Percentiles rank a stretch among this genome's conserved stretches.
Evolutionary conservation across 805 yeast species (phyloP).

Genomic region (Candida hispaniensis): DNA sequence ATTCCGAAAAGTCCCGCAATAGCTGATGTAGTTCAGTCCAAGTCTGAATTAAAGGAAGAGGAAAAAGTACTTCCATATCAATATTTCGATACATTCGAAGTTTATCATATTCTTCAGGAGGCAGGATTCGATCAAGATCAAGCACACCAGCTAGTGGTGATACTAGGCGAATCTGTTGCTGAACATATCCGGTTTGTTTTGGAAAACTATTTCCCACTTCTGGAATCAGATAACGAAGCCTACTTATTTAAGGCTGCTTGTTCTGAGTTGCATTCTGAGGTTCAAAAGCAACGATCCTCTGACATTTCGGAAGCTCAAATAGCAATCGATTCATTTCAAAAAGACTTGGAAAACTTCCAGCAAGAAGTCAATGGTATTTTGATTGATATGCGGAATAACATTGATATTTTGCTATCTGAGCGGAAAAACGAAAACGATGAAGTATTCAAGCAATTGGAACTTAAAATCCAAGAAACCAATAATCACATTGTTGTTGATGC

Average conservation of each 20-base stretch:
- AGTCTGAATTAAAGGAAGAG: conserved; percentile 11
- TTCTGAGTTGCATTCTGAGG: conserved; percentile 71
- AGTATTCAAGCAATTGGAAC: conserved; percentile 54
- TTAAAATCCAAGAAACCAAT: conserved; percentile 68
- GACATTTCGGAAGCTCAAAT: conserved; percentile 58
- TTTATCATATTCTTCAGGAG: conserved; percentile 41
- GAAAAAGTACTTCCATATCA: conserved; percentile 20
- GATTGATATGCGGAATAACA: conserved; percentile 56
- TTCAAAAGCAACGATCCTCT: conserved; percentile 57
- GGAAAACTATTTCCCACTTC: conserved; percentile 33
- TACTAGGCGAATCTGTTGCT: conserved; percentile 31
- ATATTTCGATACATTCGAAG: conserved; percentile 51
- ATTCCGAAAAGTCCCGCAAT: no score
- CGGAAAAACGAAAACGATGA: conserved; percentile 77
- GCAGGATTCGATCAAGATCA: conserved; percentile 56
- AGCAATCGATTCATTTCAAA: conserved; percentile 55
- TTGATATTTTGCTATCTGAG: conserved; percentile 74
- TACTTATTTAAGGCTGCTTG: conserved; percentile 89
- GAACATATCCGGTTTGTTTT: conserved; percentile 28
- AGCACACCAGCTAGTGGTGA: conserved; percentile 45
- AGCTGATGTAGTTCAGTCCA: no score
- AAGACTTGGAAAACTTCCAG: conserved; percentile 59
- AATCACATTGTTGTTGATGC: conserved; percentile 77
- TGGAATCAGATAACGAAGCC: conserved; percentile 76
- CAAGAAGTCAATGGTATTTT: conserved; percentile 64